Percentiles rank a stretch among this genome's conserved stretches.
phyloP scores from a whole-genome alignment of 352 stramenopile genomes.

The Pythium rhizo-oryzae region DNA sequence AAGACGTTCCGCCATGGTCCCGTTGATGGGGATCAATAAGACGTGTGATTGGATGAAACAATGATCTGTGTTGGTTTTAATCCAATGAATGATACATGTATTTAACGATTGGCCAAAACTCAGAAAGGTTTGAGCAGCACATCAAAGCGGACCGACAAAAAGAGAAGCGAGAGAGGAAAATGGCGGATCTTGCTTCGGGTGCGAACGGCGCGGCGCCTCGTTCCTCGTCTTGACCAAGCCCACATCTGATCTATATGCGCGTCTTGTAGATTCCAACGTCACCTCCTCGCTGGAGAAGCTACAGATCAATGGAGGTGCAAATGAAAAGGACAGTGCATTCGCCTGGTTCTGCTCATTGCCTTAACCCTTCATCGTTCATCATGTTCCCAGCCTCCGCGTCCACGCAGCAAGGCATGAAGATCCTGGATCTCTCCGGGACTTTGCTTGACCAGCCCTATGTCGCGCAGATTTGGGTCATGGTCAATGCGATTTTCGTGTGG shows the following conservation, averaged over 20 bases:
- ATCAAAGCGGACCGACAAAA: neutral
- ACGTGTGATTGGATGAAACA: conserved; percentile 20
- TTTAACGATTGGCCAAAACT: conserved; percentile 16
- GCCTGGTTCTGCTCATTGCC: neutral
- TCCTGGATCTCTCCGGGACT: conserved; percentile 52
- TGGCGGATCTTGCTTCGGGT: conserved; percentile 19
- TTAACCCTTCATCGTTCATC: neutral
- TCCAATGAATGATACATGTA: neutral
- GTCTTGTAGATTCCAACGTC: conserved; percentile 7
- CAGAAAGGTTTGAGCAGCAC: neutral
- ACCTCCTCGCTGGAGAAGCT: conserved; percentile 19
- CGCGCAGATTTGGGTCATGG: conserved; percentile 75
- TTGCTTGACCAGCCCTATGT: conserved; percentile 73
- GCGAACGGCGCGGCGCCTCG: neutral
- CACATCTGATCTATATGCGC: neutral
- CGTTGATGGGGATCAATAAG: conserved; percentile 18
- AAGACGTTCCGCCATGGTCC: neutral
- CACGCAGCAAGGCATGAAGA: conserved; percentile 20
- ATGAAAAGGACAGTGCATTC: neutral
- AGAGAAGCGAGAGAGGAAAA: neutral
- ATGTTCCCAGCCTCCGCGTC: neutral
- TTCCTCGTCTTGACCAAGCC: neutral
- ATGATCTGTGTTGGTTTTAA: neutral
- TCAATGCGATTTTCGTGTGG: conserved; percentile 77
- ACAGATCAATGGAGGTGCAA: conserved; percentile 23